A percentile compares a stretch with the other conserved stretches of the same genome.
phyloP scores from a whole-genome alignment of 176 grass and related monocot genomes.

The Urochloa ruziziensis region DNA sequence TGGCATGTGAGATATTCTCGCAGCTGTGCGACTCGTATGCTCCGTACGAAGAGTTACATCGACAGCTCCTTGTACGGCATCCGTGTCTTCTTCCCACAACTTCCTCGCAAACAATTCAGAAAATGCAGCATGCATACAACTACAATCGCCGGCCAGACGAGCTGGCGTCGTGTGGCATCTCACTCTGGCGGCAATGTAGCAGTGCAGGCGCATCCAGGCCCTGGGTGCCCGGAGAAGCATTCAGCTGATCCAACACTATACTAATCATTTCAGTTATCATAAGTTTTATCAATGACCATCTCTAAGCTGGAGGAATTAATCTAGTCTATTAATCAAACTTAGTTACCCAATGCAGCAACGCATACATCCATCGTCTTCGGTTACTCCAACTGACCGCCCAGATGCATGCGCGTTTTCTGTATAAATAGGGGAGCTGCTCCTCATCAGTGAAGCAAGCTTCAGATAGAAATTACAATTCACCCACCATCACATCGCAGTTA shows the following conservation, averaged over 20 bases:
- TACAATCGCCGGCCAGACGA: not conserved
- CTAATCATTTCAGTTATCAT: not conserved
- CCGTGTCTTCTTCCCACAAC: not conserved
- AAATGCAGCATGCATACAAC: not conserved
- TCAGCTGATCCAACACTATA: not conserved
- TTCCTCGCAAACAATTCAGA: not conserved
- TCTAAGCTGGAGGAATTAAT: not conserved
- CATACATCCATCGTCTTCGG: not conserved
- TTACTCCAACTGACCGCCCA: not conserved
- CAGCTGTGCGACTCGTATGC: not conserved
- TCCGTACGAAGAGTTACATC: conserved; percentile 9
- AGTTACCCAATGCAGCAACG: not conserved
- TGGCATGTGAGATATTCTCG: not conserved
- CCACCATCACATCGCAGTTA: not conserved
- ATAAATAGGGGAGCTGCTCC: not conserved
- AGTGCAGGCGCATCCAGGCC: not conserved
- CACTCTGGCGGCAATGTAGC: not conserved
- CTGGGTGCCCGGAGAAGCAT: not conserved
- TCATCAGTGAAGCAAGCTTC: not conserved
- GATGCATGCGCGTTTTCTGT: not conserved
- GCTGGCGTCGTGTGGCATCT: not conserved
- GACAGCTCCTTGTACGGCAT: not conserved
- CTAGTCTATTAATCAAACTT: not conserved
- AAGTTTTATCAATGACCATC: not conserved
- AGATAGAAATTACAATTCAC: not conserved